Evolutionary conservation across 352 stramenopile genomes (phyloP), one percentile per base, ranked within the genome.

Genomic region (Pythium plurisporium): DNA sequence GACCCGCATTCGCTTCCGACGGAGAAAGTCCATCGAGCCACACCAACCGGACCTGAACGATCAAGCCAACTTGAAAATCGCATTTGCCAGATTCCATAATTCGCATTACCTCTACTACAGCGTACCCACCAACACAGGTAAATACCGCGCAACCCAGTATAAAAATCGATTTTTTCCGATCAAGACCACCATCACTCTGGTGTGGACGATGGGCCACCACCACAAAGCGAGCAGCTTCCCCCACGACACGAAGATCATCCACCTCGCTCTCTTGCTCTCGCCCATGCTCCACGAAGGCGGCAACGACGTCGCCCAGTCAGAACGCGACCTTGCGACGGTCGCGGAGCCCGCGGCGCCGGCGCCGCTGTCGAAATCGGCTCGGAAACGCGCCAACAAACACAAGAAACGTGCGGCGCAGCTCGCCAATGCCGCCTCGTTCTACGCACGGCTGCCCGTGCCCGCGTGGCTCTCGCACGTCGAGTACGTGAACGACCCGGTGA

Each of bases 401-500:
- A 65, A 59, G 42, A 59, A 48, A 23, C 47, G 57, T 4, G 57
- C 29, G n/a, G 31, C 36, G 25, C 29, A 27, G 33, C 12, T n/a
- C 15, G 40, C 17, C n/a, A 29, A 6, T 15, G 26, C 40, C 5
- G 23, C 40, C 9, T 19, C 49, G 2, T 3, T 22, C 8, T 34
- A 6, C 2, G 27, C 58, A 20, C 47, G 44, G 19, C 12, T 70
- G 22, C 66, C 65, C 5, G 37, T 65, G 40, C 69, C 72, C 1
- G 66, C 62, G 20, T 83, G 73, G 73, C 59, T 77, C 1, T 44
- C 50, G 9, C 46, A 68, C 49, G 31, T 68, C 19, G 43, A 47
- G 42, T 45, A 65, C 45, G 65, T 64, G 30, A 80, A 77, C 49
- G 72, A 75, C 36, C 34, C 62, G 27, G 36, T 64, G 4, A 62